Percentiles rank a stretch among this genome's conserved stretches.
Evolutionary conservation across 345 rosid genomes (phyloP).

Genomic region (Gossypium mustelinum): DNA sequence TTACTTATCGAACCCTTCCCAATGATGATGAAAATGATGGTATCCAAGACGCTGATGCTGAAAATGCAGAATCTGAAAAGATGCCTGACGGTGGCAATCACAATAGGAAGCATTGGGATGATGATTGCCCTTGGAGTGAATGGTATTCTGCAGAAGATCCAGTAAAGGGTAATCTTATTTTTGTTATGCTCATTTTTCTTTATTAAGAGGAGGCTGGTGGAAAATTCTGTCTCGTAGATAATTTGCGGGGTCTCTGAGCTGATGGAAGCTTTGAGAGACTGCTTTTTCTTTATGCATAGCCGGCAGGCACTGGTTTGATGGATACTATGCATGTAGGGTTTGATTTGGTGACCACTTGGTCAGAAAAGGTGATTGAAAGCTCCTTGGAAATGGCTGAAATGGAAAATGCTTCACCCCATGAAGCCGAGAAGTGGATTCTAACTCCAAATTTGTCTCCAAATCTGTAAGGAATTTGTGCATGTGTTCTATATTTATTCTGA

Average conservation of each 20-base stretch:
- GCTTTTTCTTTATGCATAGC: slow-evolving; percentile 14
- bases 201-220: neutral
- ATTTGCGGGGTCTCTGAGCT: slow-evolving; percentile 12
- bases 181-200: neutral
- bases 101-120: slow-evolving; percentile 75
- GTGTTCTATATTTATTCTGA: slow-evolving; percentile 10
- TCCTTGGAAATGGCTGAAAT: slow-evolving; percentile 93
- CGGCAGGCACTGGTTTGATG: slow-evolving; percentile 19
- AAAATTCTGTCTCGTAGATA: slow-evolving; percentile 1
- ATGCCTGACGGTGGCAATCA: slow-evolving; percentile 40
- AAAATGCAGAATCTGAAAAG: slow-evolving; percentile 44
- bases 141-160: slow-evolving; percentile 99
- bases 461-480: slow-evolving; percentile 47
- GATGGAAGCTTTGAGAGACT: neutral
- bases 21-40: slow-evolving; percentile 57
- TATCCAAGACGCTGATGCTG: slow-evolving; percentile 44
- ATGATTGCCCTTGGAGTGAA: slow-evolving; percentile 98
- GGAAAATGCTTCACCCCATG: slow-evolving; percentile 87
- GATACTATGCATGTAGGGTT: slow-evolving; percentile 49
- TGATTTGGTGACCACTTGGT: slow-evolving; percentile 66
- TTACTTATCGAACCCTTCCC: slow-evolving; percentile 72
- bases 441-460: slow-evolving; percentile 55
- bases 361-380: slow-evolving; percentile 66
- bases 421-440: slow-evolving; percentile 79
- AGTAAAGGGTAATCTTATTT: slow-evolving; percentile 54